Percentiles rank a stretch among this genome's conserved stretches.
These are phyloP conservation scores for Trichoderma afroharzianum DNA, from an alignment of 2,329 filamentous ascomycete genomes.

Conservation along the genomic window DNA sequence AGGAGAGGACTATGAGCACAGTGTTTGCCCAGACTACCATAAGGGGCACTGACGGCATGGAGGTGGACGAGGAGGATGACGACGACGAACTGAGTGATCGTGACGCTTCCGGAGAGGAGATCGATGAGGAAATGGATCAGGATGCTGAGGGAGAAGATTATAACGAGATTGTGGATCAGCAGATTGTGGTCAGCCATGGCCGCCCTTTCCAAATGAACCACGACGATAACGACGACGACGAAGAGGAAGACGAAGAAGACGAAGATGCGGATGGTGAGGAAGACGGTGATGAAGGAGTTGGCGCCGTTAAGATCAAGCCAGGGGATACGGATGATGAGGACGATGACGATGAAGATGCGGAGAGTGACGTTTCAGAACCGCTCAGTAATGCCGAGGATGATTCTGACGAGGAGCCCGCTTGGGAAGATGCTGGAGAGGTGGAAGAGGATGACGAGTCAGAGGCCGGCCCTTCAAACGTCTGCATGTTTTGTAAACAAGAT, in stretches of 20 bases:
- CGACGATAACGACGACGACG: neutral
- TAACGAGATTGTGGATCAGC: slow-evolving; percentile 30
- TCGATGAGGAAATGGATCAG: slow-evolving; percentile 33
- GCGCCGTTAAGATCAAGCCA: slow-evolving; percentile 54
- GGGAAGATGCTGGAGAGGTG: slow-evolving; percentile 56
- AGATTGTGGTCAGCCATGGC: slow-evolving; percentile 24
- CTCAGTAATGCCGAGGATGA: slow-evolving; percentile 52
- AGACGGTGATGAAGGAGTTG: slow-evolving; percentile 50
- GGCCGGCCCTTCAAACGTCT: slow-evolving; percentile 42
- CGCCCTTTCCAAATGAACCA: slow-evolving; percentile 26
- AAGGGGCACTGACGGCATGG: neutral
- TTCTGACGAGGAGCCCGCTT: slow-evolving; percentile 43
- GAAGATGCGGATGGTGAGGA: slow-evolving; percentile 35
- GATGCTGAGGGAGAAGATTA: slow-evolving; percentile 41
- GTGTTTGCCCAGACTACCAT: neutral
- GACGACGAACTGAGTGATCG: slow-evolving; percentile 37
- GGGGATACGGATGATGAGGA: slow-evolving; percentile 46
- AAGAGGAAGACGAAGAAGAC: slow-evolving; percentile 10
- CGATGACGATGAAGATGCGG: slow-evolving; percentile 28
- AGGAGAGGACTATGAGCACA: neutral
- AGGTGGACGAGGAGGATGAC: slow-evolving; percentile 27
- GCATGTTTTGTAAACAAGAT: slow-evolving; percentile 76
- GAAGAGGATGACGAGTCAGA: slow-evolving; percentile 58
- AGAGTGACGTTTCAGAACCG: slow-evolving; percentile 44
- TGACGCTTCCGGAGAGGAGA: slow-evolving; percentile 40